Evolutionary conservation across 2,329 filamentous ascomycete genomes (phyloP), one percentile per base, ranked within the genome.

Genomic region (Neurospora sp.): DNA sequence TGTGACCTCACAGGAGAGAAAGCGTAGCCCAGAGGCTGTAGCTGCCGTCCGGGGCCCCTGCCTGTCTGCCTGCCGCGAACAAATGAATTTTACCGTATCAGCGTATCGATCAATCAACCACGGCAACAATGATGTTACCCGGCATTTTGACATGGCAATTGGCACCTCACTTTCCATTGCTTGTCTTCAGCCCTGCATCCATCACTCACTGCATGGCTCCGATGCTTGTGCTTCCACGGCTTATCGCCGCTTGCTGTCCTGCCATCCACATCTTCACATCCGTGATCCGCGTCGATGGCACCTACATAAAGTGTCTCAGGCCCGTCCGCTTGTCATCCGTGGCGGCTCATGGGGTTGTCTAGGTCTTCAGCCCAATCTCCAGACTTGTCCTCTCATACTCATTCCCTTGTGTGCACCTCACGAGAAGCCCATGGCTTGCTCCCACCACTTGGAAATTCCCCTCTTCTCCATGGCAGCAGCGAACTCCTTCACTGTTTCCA

Each of bases 371-470:
- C 46, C 13, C 46, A 58, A 28, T 15, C 13, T 58, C 23, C 23
- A 58, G 11, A 58, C n/a, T 23, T 58, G 6, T 19, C 46, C 23
- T 58, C 46, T 33, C 46, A 58, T 33, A 28, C 23, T 28, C 40
- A 43, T n/a, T 17, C 52, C 23, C 19, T 52, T 28, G 46, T 28
- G 46, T 52, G 2, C 52, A 62, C 8, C 13, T 73, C 68, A 74
- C n/a, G 67, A 66, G 72, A 82, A 90, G 13, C 89, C 88, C 90
- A 92, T 92, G 0, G 84, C 89, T 67, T 81, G 84, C 75, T 86
- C 86, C 89, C 90, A 93, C 91, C 91, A 93, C 0, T 75, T 77
- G 73, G 82, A 82, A 5, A 92, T 77, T 0, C 89, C 88, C 67
- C 84, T 82, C 42, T 81, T 76, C 69, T 89, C 83, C 89, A 93